phyloP scores from a whole-genome alignment of 73 alveolate genomes.

The Paramecium tetraurelia region DNA sequence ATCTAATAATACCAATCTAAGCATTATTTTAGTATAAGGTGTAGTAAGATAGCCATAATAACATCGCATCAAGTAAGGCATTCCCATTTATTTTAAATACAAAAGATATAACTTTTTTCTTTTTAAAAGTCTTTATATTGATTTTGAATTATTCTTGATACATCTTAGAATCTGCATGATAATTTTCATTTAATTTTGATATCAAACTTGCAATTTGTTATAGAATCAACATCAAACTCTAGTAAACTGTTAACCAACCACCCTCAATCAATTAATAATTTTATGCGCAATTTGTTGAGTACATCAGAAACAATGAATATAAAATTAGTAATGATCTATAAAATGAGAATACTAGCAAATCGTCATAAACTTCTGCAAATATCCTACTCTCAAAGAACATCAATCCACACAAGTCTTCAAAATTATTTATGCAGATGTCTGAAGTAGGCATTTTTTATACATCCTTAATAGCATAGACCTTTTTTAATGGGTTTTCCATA shows the following conservation, averaged over 20 bases:
- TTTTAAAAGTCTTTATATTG: background rate
- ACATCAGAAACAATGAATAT: background rate
- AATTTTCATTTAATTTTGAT: background rate
- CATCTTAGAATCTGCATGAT: background rate
- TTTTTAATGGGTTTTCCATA: background rate
- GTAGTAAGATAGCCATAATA: background rate
- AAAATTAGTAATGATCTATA: conserved; percentile 14
- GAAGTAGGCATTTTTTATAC: background rate
- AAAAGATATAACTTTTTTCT: background rate
- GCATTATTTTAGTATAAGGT: background rate
- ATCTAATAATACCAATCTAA: background rate
- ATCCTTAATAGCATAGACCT: background rate
- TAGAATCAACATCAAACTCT: background rate
- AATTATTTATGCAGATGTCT: background rate
- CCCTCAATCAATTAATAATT: background rate
- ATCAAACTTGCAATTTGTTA: conserved; percentile 10
- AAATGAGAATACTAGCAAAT: conserved; percentile 1
- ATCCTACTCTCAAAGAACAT: conserved; percentile 9
- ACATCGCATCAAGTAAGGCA: background rate
- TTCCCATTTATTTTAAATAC: conserved; percentile 24
- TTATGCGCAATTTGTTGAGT: background rate
- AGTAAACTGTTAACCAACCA: background rate
- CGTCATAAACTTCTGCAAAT: conserved; percentile 34
- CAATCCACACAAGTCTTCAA: conserved; percentile 30
- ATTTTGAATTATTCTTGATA: background rate